Base-by-base conservation (phyloP, 2,329 filamentous ascomycete species). In the Verticillium klebahnii region DNA sequence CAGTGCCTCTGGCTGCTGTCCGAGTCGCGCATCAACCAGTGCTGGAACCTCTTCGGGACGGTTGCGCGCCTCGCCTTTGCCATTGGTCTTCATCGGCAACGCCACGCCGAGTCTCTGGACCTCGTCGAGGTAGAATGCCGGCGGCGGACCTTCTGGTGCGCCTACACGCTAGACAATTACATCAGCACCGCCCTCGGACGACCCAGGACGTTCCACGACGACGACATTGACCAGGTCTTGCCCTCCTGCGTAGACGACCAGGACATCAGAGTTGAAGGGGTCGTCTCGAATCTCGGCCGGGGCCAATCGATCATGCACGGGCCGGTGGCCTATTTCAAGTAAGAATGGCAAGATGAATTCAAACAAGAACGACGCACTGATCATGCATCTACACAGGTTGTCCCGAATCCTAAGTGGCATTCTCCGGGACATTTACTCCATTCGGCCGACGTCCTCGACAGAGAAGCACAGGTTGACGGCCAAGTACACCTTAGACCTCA, bases 121-220 rank as follows among this genome's bases (percentile, higher is more conserved):
- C 60, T 70, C 0, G 34, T 58, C 4, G 39, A 61, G 29, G 32
- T 40, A 4, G 75, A 79, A 61, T 77, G 74, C 62, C 71, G 77
- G 2, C 72, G 73, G 31, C 69, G 77, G 1, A 77, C 85, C 0
- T 89, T 89, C 59, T 89, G 87, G 87, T 84, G 82, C 36, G 83
- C 84, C 0, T 89, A 89, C 67, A 84, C 80, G 17, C 72, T 89
- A 2, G 85, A 89, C 68, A 86, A 83, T 57, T 89, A 89, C 64
- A 75, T 90, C 9, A 85, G 85, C 60, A 82, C 84, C 31, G 82
- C 85, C 57, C 78, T 89, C 11, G 87, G 87, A 1, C 76, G 86
- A 17, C 86, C 87, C 2, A 74, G 82, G 14, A 79, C 85, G 1
- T 84, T 89, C 55, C 86, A 86, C 63, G 84, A 88, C 57, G 85